Conservation (phyloP, 2,329 filamentous ascomycete species). For the Penicillium thymicola region DNA sequence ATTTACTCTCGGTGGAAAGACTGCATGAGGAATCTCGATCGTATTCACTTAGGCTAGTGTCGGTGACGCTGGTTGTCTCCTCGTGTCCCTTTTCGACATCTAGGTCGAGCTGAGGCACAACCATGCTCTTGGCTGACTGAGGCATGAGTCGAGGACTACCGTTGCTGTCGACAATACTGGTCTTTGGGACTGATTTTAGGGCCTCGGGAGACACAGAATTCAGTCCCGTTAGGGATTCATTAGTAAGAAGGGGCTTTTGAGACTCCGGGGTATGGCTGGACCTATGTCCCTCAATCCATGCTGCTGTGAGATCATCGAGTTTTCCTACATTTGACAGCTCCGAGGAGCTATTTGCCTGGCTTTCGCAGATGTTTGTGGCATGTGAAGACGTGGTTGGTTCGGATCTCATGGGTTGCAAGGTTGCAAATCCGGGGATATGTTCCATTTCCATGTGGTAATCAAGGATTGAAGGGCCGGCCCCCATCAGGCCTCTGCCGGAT, state of each 20-base stretch:
- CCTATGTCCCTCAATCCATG: not conserved
- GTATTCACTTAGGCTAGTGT: slow-evolving; percentile 12
- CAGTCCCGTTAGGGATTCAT: not conserved
- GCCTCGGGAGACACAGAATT: not conserved
- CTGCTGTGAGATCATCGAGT: not conserved
- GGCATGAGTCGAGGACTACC: slow-evolving; percentile 34
- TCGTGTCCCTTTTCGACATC: not conserved
- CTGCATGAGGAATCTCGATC: slow-evolving; percentile 5
- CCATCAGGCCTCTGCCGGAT: not conserved
- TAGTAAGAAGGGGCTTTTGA: slow-evolving; percentile 15
- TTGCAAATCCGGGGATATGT: slow-evolving; percentile 5
- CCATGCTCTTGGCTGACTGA: not conserved
- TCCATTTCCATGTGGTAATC: slow-evolving; percentile 10
- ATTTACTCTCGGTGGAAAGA: not conserved
- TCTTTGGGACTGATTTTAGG: slow-evolving; percentile 7
- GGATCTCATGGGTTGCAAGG: slow-evolving; percentile 2
- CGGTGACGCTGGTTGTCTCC: not conserved
- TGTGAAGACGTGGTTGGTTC: not conserved
- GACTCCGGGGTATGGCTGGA: slow-evolving; percentile 17
- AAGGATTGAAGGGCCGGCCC: slow-evolving; percentile 1
- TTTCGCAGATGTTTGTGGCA: not conserved
- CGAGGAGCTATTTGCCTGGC: not conserved
- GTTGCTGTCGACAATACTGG: slow-evolving; percentile 35
- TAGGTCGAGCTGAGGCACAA: not conserved
- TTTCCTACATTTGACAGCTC: not conserved